Base-by-base conservation (phyloP, 1,284 basidiomycete genomes). In the Puccinia triticina region DNA sequence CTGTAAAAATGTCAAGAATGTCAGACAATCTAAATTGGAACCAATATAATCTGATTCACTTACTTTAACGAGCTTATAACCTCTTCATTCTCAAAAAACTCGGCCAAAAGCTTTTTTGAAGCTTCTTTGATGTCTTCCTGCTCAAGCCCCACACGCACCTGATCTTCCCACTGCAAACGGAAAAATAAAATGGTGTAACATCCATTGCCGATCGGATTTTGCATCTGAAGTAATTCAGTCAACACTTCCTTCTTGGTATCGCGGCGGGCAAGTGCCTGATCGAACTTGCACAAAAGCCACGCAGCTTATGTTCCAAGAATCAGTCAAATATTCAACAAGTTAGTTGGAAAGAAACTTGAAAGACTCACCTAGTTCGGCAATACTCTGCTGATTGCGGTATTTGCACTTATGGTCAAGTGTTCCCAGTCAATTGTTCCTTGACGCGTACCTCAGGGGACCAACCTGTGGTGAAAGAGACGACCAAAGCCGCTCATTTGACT, bases 391-490 rank as follows among this genome's bases (percentile, higher is more conserved):
- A 21, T 72, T 72, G 26, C 48, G 43, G 26, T 32, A 72, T 29
- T 32, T 11, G n/a, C 43, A 72, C 10, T 46, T n/a, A 16, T 72
- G 69, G 3, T 21, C n/a, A 29, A 72, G 53, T 46, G 75, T 34
- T 10, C 18, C 75, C 5, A 76, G 23, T 1, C 57, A 57, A 14
- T 59, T 46, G 14, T 46, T 76, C 32, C 43, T 32, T 32, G 74
- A 37, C 11, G 74, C 34, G 21, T 76, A 76, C 57, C 74, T 76
- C 40, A 76, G 23, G 5, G 74, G 57, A 76, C 74, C 43, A 14
- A 76, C 34, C n/a, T 34, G 23, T 0, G 74, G 46, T 12, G 69
- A 72, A 8, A 72, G 29, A 18, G 48, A 26, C 4, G 82, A 77
- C 77, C 77, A 79, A 1, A 76, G 50, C 12, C 74, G 32, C 12